Evolutionary conservation across 441 rosid genomes (phyloP).

Genomic region (Omphalea diandra): DNA sequence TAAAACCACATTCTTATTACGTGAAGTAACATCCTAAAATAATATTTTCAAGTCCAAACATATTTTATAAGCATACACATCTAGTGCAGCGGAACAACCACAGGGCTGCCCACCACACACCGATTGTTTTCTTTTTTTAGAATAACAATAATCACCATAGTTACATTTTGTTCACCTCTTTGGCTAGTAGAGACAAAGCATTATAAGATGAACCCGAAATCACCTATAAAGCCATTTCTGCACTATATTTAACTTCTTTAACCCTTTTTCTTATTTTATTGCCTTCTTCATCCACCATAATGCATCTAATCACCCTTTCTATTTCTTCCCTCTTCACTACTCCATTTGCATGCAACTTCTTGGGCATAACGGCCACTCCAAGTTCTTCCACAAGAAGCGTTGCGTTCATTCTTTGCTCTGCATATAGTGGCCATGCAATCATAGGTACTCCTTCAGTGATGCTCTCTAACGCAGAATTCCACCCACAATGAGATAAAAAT

Average conservation of each 20-base stretch:
- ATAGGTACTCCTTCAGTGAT: constrained; percentile 52
- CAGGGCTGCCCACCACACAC: no score
- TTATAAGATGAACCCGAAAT: constrained; percentile 38
- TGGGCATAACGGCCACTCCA: constrained; percentile 36
- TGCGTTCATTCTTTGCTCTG: constrained; percentile 59
- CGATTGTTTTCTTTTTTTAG: no score
- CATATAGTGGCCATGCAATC: constrained; percentile 61
- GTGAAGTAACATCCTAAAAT: no score
- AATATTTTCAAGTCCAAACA: no score
- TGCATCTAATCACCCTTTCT: constrained; percentile 25
- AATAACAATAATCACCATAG: no score
- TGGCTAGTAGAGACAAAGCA: background rate
- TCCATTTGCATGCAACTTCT: constrained; percentile 17
- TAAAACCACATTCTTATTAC: no score
- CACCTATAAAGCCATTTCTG: constrained; percentile 15
- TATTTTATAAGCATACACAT: no score
- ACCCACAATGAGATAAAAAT: constrained; percentile 58
- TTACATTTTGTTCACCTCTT: background rate
- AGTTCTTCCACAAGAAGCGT: constrained; percentile 38
- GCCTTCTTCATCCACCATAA: constrained; percentile 25
- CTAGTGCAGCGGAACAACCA: no score
- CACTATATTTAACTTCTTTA: constrained; percentile 21
- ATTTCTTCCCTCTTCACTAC: constrained; percentile 36
- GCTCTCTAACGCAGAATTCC: constrained; percentile 65
- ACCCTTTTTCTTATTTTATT: constrained; percentile 20